A percentile compares a stretch with the other conserved stretches of the same genome.
Conservation (phyloP, 192 early-diverging fungal genomes). For the Coemansia sp. region DNA sequence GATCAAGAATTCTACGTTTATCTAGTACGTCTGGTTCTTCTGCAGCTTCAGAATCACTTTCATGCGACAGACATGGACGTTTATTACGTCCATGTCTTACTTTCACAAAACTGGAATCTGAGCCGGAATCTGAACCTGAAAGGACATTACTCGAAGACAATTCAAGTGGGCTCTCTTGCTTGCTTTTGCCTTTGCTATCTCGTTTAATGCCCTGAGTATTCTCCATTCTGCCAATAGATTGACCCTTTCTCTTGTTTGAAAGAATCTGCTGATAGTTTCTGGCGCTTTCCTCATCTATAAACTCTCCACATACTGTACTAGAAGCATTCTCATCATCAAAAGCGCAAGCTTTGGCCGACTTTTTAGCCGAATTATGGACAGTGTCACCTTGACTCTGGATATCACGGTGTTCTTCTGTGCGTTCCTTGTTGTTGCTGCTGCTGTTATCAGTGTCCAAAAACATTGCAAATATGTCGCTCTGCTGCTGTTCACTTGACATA, state of each 20-base stretch:
- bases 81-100: background rate
- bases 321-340: background rate
- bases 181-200: background rate
- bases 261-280: conserved; percentile 38
- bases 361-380: background rate
- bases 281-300: conserved; percentile 53
- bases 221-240: background rate
- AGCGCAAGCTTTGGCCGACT: background rate
- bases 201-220: background rate
- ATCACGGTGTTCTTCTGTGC: background rate
- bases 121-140: background rate
- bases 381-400: background rate
- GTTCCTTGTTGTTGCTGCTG: background rate
- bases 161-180: background rate
- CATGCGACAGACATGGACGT: background rate
- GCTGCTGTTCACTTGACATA: background rate
- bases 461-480: conserved; percentile 31
- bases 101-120: background rate
- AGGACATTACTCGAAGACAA: background rate
- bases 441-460: conserved; percentile 9
- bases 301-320: conserved; percentile 13
- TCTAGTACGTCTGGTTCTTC: conserved; percentile 30
- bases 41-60: conserved; percentile 34
- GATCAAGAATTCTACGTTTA: conserved; percentile 14
- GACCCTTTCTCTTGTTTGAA: background rate